Percentiles rank a stretch among this genome's conserved stretches.
Evolutionary conservation across 1,284 basidiomycete species (phyloP).

Genomic region (Schizopora paradoxa): DNA sequence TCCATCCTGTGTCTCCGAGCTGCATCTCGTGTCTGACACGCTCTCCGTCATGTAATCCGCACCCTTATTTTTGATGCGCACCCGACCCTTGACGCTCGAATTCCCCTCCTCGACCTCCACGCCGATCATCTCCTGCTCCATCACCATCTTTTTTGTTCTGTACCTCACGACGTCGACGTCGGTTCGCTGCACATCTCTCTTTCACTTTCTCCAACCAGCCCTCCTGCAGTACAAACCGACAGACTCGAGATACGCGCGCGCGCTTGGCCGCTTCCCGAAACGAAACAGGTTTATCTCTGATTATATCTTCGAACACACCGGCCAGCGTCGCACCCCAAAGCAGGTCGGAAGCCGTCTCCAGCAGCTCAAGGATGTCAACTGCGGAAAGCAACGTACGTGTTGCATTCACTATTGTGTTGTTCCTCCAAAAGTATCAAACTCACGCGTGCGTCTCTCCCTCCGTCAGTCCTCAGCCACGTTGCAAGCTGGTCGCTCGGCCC

Average conservation of each 20-base stretch:
- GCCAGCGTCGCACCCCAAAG: slow-evolving; percentile 59
- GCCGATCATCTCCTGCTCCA: background rate
- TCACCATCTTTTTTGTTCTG: background rate
- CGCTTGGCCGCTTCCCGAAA: slow-evolving; percentile 67
- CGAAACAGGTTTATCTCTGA: slow-evolving; percentile 70
- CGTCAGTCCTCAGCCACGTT: slow-evolving; percentile 13
- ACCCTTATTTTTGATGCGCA: background rate
- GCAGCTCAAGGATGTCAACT: slow-evolving; percentile 62
- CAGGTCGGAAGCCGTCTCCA: slow-evolving; percentile 71
- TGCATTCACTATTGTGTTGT: slow-evolving; percentile 7
- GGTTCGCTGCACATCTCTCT: background rate
- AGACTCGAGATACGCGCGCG: slow-evolving; percentile 60
- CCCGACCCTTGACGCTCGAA: slow-evolving; percentile 8
- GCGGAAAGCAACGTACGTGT: slow-evolving; percentile 56
- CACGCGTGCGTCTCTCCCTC: too few species aligned
- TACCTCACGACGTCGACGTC: slow-evolving; percentile 5
- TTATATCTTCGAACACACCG: slow-evolving; percentile 57
- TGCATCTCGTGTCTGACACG: background rate
- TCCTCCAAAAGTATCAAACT: too few species aligned
- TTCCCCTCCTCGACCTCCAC: slow-evolving; percentile 6
- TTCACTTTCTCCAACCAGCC: slow-evolving; percentile 4
- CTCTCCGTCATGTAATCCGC: background rate
- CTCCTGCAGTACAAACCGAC: slow-evolving; percentile 63
- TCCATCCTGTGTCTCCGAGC: background rate
- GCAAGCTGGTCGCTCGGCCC: slow-evolving; percentile 15